These are phyloP conservation scores for Exophiala oligosperma DNA, from an alignment of 2,329 filamentous ascomycete genomes.

Conservation along the genomic window DNA sequence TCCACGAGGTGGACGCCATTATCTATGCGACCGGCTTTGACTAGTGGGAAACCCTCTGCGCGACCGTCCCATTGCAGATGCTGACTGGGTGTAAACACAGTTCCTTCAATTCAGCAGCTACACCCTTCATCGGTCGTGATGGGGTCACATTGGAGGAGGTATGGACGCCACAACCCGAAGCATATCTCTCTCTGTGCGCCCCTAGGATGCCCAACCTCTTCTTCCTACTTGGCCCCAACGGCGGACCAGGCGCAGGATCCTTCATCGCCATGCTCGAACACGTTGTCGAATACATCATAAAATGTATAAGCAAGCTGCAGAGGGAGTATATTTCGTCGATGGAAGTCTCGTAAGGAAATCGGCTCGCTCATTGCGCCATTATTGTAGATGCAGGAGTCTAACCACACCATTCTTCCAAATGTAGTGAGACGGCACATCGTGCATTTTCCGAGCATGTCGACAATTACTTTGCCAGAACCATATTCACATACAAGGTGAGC, in stretches of 20 bases:
- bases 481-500: conserved; percentile 37
- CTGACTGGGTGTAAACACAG: background rate
- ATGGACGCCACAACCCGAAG: conserved; percentile 35
- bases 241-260: conserved; percentile 31
- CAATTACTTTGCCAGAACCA: conserved; percentile 52
- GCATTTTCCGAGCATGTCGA: conserved; percentile 42
- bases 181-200: conserved; percentile 49
- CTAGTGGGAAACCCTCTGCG: conserved; percentile 35
- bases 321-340: conserved; percentile 33
- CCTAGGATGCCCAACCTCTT: conserved; percentile 45
- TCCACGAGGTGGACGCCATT: conserved; percentile 62
- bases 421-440: background rate
- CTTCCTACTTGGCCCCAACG: conserved; percentile 33
- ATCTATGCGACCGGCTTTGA: conserved; percentile 64
- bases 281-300: conserved; percentile 32
- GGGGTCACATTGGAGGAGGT: conserved; percentile 23
- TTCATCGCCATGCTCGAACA: conserved; percentile 27
- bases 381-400: background rate
- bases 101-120: conserved; percentile 2
- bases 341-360: conserved; percentile 39
- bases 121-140: conserved; percentile 32
- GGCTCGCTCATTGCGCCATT: conserved; percentile 19
- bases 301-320: conserved; percentile 34
- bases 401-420: background rate
- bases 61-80: conserved; percentile 12